Conservation (phyloP, 805 yeast genomes). For the Peterozyma xylosa region DNA sequence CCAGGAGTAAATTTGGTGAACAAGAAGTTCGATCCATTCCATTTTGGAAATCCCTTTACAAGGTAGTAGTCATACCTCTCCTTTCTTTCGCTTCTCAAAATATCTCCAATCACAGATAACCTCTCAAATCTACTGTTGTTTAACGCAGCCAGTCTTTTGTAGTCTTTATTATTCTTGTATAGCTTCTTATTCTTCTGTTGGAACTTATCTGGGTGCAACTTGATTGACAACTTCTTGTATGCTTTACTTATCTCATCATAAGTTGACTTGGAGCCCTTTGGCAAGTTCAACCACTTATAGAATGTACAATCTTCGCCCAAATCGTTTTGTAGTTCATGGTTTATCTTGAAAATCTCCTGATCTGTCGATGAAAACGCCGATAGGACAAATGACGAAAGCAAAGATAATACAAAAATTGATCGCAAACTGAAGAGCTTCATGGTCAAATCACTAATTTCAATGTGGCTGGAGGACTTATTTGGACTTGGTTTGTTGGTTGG, state of each 20-base stretch:
- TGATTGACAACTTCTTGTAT: conserved; percentile 62
- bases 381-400: neutral
- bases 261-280: conserved; percentile 31
- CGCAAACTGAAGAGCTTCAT: neutral
- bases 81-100: conserved; percentile 55
- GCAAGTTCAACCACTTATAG: conserved; percentile 58
- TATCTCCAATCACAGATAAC: conserved; percentile 67
- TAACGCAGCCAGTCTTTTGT: conserved; percentile 25
- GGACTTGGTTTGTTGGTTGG: too few relatives aligned
- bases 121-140: conserved; percentile 72
- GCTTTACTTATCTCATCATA: conserved; percentile 53
- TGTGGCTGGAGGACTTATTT: too few relatives aligned
- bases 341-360: conserved; percentile 71
- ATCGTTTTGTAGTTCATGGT: conserved; percentile 54
- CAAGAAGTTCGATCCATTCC: conserved; percentile 61
- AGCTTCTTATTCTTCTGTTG: conserved; percentile 26
- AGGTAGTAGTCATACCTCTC: conserved; percentile 81
- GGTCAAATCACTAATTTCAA: too few relatives aligned
- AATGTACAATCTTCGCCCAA: conserved; percentile 57
- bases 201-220: conserved; percentile 82
- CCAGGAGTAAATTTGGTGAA: conserved; percentile 69
- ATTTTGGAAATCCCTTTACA: conserved; percentile 78
- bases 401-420: neutral
- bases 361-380: conserved; percentile 27
- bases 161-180: conserved; percentile 17